Conservation (phyloP, 2,329 filamentous ascomycete genomes). For the Aureobasidium sp. region DNA sequence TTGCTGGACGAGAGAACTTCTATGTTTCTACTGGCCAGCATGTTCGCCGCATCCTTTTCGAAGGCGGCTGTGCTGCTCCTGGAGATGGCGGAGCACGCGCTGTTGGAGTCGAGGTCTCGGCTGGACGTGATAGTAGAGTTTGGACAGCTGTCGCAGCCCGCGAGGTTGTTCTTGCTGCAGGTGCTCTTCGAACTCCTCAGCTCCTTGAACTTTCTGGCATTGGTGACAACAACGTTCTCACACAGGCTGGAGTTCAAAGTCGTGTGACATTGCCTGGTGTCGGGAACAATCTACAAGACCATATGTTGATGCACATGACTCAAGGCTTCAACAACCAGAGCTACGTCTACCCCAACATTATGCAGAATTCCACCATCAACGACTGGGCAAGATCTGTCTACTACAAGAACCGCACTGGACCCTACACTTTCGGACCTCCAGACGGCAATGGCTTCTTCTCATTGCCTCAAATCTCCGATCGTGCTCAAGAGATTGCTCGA, state of each 20-base stretch:
- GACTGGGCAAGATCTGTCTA: constrained; percentile 22
- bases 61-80: constrained; percentile 20
- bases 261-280: constrained; percentile 17
- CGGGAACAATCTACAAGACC: constrained; percentile 20
- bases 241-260: constrained; percentile 35
- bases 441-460: constrained; percentile 25
- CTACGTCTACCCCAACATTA: constrained; percentile 21
- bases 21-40: constrained; percentile 32
- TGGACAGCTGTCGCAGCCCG: constrained; percentile 20
- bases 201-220: constrained; percentile 36
- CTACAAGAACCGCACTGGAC: constrained; percentile 23
- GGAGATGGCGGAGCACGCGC: constrained; percentile 15
- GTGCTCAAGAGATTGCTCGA: constrained; percentile 14
- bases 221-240: constrained; percentile 34
- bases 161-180: constrained; percentile 30
- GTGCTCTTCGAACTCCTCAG: constrained; percentile 32
- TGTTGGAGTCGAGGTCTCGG: constrained; percentile 16
- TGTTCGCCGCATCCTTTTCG: constrained; percentile 31
- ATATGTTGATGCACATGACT: constrained; percentile 20
- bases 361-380: constrained; percentile 24
- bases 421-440: constrained; percentile 24
- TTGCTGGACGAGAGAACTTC: constrained; percentile 30
- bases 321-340: constrained; percentile 19
- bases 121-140: constrained; percentile 2
- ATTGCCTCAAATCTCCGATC: constrained; percentile 22